Evolutionary conservation across 176 grass and related monocot species (phyloP).

Genomic region (Coix lacrymajobi): DNA sequence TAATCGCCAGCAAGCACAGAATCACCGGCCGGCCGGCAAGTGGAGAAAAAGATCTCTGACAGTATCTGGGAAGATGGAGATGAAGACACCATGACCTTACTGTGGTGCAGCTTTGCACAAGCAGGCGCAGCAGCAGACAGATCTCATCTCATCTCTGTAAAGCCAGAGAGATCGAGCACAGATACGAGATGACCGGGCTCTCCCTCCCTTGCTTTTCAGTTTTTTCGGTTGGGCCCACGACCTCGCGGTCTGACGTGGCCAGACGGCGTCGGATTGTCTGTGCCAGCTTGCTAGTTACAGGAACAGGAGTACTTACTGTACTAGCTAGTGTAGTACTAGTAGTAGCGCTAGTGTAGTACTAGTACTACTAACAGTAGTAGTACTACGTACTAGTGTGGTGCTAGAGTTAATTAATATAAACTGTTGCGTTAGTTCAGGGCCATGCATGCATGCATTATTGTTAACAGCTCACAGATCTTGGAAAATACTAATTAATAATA

Average conservation of each 20-base stretch:
- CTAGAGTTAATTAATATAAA: no score
- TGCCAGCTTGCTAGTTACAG: not conserved
- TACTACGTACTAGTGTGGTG: no score
- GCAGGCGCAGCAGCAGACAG: no score
- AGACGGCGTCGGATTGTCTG: conserved; percentile 8
- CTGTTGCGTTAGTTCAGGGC: no score
- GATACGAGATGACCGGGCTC: not conserved
- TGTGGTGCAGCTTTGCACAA: not conserved
- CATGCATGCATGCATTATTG: no score
- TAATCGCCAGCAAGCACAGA: not conserved
- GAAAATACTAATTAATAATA: no score
- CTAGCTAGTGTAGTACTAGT: no score
- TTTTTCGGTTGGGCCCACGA: not conserved
- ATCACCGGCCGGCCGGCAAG: not conserved
- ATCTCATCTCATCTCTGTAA: not conserved
- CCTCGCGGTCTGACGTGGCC: not conserved
- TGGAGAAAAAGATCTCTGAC: not conserved
- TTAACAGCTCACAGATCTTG: no score
- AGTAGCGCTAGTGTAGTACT: no score
- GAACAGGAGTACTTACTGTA: no score
- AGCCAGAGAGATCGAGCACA: not conserved
- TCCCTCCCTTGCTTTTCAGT: not conserved
- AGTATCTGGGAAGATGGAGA: not conserved
- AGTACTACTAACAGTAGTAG: no score
- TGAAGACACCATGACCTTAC: not conserved